These are phyloP conservation scores for Adansonia madagascariensis DNA, from an alignment of 441 rosid genomes.

Conservation along the genomic window DNA sequence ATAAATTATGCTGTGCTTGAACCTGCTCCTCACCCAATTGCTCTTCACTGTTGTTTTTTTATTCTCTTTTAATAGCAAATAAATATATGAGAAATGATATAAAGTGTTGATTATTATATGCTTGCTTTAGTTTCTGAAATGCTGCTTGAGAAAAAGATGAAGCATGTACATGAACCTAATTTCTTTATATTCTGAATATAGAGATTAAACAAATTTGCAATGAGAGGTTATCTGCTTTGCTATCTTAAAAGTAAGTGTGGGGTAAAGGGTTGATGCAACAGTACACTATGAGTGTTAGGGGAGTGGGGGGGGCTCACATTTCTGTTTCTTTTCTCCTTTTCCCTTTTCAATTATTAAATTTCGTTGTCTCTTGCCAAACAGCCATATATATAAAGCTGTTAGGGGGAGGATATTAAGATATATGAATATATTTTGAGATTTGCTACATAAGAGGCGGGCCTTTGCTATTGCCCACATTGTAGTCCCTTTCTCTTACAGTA, in stretches of 20 bases:
- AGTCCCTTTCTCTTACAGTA: conserved; percentile 15
- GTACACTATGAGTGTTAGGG: conserved; percentile 58
- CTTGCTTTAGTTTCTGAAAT: conserved; percentile 19
- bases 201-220: conserved; percentile 12
- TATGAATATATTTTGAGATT: conserved; percentile 34
- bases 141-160: neutral
- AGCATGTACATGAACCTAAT: conserved; percentile 34
- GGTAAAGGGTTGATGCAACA: conserved; percentile 50
- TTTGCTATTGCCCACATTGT: conserved; percentile 24
- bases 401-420: conserved; percentile 40
- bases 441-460: conserved; percentile 27
- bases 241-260: conserved; percentile 38
- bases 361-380: conserved; percentile 64
- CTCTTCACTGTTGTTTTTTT: too few relatives aligned
- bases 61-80: too few relatives aligned
- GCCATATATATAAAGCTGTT: conserved; percentile 50
- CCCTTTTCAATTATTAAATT: conserved; percentile 58
- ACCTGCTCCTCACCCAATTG: too few relatives aligned
- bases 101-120: neutral
- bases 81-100: too few relatives aligned
- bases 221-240: conserved; percentile 17
- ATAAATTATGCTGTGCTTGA: too few relatives aligned
- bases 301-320: conserved; percentile 52
- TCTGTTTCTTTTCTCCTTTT: conserved; percentile 47
- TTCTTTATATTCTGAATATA: neutral